Conservation (phyloP, 164 flowering plant species). For the Vitis rupestris region DNA sequence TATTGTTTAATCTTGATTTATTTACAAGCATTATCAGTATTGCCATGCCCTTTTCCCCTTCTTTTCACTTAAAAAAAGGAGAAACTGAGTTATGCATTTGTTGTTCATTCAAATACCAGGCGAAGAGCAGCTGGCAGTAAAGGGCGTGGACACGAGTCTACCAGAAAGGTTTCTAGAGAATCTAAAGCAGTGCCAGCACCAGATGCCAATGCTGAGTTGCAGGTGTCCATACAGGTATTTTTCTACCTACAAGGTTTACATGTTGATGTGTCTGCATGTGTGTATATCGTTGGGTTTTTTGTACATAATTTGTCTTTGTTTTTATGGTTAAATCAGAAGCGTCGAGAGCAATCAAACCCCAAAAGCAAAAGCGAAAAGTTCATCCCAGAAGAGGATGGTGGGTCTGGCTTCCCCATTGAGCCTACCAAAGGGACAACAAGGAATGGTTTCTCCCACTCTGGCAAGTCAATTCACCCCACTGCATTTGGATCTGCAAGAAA, state of each 20-base stretch:
- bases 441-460: constrained; percentile 31
- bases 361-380: constrained; percentile 51
- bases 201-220: constrained; percentile 68
- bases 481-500: constrained; percentile 19
- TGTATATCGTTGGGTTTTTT: neutral
- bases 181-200: constrained; percentile 56
- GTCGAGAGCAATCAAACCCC: constrained; percentile 43
- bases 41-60: neutral
- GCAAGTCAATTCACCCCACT: constrained; percentile 27
- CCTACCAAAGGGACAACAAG: constrained; percentile 38
- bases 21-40: too few relatives aligned
- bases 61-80: neutral
- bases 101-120: constrained; percentile 29
- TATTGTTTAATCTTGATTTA: too few relatives aligned
- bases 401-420: constrained; percentile 52
- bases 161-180: constrained; percentile 36
- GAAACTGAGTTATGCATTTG: neutral
- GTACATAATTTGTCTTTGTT: neutral
- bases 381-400: constrained; percentile 52
- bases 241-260: neutral
- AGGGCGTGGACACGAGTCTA: constrained; percentile 43
- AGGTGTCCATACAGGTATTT: constrained; percentile 46
- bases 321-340: constrained; percentile 39
- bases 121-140: constrained; percentile 45
- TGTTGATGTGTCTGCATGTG: neutral